Percentiles rank a stretch among this genome's conserved stretches.
These are phyloP conservation scores for Hemisphaericaspora xylanilytica DNA, from an alignment of 1,139 yeast species.

Conservation along the genomic window DNA sequence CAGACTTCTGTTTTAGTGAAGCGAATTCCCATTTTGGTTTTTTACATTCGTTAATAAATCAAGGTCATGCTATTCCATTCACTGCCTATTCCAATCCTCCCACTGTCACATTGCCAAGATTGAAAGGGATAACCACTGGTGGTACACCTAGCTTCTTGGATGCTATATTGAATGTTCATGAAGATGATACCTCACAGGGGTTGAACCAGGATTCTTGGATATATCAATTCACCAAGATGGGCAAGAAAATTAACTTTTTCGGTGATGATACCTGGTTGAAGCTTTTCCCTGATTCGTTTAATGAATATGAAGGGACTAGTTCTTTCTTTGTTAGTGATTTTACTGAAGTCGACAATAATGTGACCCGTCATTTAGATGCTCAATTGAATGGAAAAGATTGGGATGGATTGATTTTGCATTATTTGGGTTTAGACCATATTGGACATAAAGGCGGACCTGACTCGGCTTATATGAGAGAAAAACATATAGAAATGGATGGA, in stretches of 20 bases:
- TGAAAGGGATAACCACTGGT: constrained; percentile 80
- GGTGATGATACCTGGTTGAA: constrained; percentile 99
- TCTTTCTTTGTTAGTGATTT: constrained; percentile 94
- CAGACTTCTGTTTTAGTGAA: constrained; percentile 77
- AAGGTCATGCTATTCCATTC: constrained; percentile 76
- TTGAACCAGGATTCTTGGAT: constrained; percentile 87
- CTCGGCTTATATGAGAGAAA: constrained; percentile 73
- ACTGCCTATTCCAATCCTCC: constrained; percentile 91
- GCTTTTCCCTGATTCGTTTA: constrained; percentile 69
- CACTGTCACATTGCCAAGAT: constrained; percentile 75
- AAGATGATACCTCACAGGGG: constrained; percentile 79
- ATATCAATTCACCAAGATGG: constrained; percentile 52
- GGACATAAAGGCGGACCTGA: constrained; percentile 96
- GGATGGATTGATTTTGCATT: constrained; percentile 71
- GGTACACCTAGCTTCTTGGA: constrained; percentile 78
- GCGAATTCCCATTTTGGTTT: constrained; percentile 56
- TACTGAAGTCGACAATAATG: constrained; percentile 90
- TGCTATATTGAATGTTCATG: constrained; percentile 91
- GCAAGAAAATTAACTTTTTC: constrained; percentile 65
- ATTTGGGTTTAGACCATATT: constrained; percentile 91
- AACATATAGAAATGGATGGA: constrained; percentile 82
- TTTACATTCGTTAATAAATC: constrained; percentile 62
- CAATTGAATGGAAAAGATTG: constrained; percentile 54
- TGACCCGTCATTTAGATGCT: constrained; percentile 74
- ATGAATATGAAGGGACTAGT: constrained; percentile 77